phyloP scores from a whole-genome alignment of 805 yeast species.

The Suhomyces sp. region DNA sequence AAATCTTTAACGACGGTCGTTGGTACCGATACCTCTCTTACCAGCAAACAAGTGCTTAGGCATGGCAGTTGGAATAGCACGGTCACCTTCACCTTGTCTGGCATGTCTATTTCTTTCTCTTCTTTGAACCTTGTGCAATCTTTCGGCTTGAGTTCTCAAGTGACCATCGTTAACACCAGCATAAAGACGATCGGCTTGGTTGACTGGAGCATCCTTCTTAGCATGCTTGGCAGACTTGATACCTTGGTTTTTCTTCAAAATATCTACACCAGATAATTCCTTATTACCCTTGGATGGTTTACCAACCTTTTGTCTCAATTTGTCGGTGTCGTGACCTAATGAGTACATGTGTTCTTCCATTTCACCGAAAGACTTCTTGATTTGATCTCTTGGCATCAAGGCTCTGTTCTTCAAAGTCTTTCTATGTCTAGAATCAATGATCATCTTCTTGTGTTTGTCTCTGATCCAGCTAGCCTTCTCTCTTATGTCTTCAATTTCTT shows the following conservation, averaged over 20 bases:
- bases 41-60: slow-evolving; percentile 96
- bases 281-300: slow-evolving; percentile 42
- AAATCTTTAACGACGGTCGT: slow-evolving; percentile 75
- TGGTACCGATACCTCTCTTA: slow-evolving; percentile 93
- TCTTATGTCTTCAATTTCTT: slow-evolving; percentile 50
- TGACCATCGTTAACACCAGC: slow-evolving; percentile 87
- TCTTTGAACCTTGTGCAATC: slow-evolving; percentile 85
- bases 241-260: slow-evolving; percentile 58
- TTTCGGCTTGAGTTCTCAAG: slow-evolving; percentile 77
- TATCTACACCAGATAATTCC: slow-evolving; percentile 72
- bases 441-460: slow-evolving; percentile 91
- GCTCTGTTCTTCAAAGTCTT: slow-evolving; percentile 85
- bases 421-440: slow-evolving; percentile 80
- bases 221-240: slow-evolving; percentile 39
- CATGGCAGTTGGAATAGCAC: slow-evolving; percentile 78
- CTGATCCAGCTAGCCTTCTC: slow-evolving; percentile 96
- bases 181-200: slow-evolving; percentile 76
- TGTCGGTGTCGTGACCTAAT: slow-evolving; percentile 82
- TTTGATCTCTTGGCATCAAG: slow-evolving; percentile 86
- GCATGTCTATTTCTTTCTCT: slow-evolving; percentile 91
- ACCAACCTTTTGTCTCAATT: slow-evolving; percentile 48
- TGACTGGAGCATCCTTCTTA: slow-evolving; percentile 47
- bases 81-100: slow-evolving; percentile 93
- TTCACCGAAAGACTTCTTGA: slow-evolving; percentile 68
- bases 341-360: slow-evolving; percentile 89